Percentiles rank a stretch among this genome's conserved stretches.
Conservation (phyloP, 176 grass and related monocot genomes). For the Dactylis glomerata region DNA sequence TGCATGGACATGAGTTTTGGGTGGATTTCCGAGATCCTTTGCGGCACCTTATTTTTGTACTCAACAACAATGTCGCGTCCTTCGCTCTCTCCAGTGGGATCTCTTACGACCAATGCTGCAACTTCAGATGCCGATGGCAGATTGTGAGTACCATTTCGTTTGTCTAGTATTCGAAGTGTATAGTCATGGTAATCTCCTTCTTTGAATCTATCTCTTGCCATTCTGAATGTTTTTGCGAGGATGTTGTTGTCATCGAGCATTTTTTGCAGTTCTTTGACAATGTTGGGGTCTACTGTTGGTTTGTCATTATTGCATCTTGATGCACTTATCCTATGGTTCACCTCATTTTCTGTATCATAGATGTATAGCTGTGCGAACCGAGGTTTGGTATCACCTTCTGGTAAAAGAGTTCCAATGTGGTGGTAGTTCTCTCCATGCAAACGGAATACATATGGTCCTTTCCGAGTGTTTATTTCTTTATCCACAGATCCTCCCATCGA, state of each 20-base stretch:
- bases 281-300: not conserved
- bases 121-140: too few species aligned
- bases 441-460: not conserved
- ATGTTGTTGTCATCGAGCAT: not conserved
- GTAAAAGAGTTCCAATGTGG: not conserved
- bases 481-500: not conserved
- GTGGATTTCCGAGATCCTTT: too few species aligned
- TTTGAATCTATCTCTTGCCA: too few species aligned
- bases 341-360: not conserved
- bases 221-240: too few species aligned
- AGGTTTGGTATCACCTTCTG: not conserved
- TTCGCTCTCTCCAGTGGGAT: too few species aligned
- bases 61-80: too few species aligned
- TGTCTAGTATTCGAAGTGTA: too few species aligned
- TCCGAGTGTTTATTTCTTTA: not conserved
- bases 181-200: too few species aligned
- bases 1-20: too few species aligned
- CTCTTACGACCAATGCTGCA: too few species aligned
- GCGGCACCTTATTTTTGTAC: too few species aligned
- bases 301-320: not conserved
- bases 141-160: too few species aligned
- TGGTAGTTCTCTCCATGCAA: not conserved
- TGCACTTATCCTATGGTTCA: slow-evolving; percentile 8
- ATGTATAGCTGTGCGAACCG: not conserved
- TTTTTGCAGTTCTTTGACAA: not conserved